A percentile compares a stretch with the other conserved stretches of the same genome.
These are phyloP conservation scores for Colletotrichum musae DNA, from an alignment of 2,329 filamentous ascomycete genomes.

Conservation along the genomic window DNA sequence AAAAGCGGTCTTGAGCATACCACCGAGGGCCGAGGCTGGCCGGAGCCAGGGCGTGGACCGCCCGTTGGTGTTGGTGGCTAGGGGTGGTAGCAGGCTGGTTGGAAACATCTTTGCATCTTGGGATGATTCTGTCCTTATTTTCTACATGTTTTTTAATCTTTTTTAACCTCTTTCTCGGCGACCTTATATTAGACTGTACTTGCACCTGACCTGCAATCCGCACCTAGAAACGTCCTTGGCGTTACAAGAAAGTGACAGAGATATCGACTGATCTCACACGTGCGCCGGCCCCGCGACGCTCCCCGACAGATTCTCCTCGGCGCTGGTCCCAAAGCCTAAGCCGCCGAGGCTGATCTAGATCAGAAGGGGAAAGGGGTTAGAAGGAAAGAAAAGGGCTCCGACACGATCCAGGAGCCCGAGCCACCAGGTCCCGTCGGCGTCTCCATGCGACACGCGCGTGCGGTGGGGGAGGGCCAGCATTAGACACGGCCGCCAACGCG, in stretches of 20 bases:
- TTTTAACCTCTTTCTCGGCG: background rate
- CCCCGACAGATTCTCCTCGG: background rate
- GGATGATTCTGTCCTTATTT: background rate
- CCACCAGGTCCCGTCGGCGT: constrained; percentile 25
- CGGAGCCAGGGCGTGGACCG: constrained; percentile 21
- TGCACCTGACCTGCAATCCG: background rate
- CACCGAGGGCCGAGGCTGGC: constrained; percentile 38
- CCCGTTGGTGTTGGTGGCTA: too few relatives aligned
- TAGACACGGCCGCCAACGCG: background rate
- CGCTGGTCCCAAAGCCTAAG: background rate
- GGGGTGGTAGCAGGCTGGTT: background rate
- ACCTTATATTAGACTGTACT: background rate
- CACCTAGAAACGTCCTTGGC: background rate
- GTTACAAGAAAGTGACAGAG: constrained; percentile 1
- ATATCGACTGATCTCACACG: too few relatives aligned
- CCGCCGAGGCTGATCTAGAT: constrained; percentile 8
- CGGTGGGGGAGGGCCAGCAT: background rate
- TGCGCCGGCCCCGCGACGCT: background rate
- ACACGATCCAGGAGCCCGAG: constrained; percentile 15
- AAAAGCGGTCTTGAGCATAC: background rate
- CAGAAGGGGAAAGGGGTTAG: constrained; percentile 7
- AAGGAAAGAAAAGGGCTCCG: constrained; percentile 1
- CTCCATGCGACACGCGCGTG: background rate
- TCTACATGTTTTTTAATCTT: background rate
- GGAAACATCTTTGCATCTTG: background rate